Conservation (phyloP, 1,284 basidiomycete species). For the Austropuccinia psidii region DNA sequence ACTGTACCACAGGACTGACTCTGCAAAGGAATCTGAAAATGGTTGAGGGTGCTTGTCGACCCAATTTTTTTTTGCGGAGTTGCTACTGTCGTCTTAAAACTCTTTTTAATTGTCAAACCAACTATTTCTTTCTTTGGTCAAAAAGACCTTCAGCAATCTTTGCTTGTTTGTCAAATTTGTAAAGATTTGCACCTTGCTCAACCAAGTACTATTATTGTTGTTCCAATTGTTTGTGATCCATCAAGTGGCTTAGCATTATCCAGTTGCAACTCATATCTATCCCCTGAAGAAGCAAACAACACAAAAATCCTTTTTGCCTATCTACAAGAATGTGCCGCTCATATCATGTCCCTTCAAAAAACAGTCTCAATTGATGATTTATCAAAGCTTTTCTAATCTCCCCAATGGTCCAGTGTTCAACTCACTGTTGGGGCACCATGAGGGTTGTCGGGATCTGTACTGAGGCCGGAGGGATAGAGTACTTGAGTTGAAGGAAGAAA, state of each 20-base stretch:
- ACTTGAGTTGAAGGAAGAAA: conserved; percentile 68
- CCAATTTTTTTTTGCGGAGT: conserved; percentile 93
- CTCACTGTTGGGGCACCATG: too few species aligned
- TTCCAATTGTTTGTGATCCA: conserved; percentile 65
- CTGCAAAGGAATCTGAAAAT: conserved; percentile 73
- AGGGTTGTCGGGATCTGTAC: conserved; percentile 66
- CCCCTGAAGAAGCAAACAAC: conserved; percentile 50
- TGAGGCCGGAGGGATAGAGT: conserved; percentile 84
- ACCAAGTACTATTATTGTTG: conserved; percentile 64
- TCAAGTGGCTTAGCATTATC: conserved; percentile 70
- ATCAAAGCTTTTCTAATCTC: not conserved
- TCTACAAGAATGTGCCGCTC: not conserved
- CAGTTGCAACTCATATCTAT: conserved; percentile 82
- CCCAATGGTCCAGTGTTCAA: too few species aligned
- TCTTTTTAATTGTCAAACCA: conserved; percentile 85
- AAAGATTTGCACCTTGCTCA: conserved; percentile 71
- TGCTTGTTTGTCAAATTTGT: conserved; percentile 77
- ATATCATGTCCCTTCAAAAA: not conserved
- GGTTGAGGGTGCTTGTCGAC: conserved; percentile 79
- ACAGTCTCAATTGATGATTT: not conserved
- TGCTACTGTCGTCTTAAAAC: conserved; percentile 85
- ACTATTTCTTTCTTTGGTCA: conserved; percentile 77
- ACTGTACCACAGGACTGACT: conserved; percentile 79
- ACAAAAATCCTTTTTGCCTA: not conserved
- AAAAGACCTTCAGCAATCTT: conserved; percentile 94